Conservation (phyloP, 2,329 filamentous ascomycete species). For the Nothomitra cinnamomea region DNA sequence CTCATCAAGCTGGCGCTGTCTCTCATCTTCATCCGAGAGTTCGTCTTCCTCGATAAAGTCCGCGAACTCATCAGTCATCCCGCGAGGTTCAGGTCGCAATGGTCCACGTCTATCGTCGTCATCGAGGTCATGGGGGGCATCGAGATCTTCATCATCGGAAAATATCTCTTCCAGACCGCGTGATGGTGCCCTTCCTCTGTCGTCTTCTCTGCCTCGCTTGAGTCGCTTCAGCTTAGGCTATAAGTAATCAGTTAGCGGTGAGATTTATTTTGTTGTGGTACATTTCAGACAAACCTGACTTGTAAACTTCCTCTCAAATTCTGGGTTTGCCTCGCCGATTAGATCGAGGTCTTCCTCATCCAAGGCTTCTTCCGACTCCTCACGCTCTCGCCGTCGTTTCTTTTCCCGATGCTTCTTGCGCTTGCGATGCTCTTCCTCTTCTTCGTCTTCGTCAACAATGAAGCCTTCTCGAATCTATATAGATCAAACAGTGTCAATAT, state of each 20-base stretch:
- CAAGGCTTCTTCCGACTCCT: conserved; percentile 66
- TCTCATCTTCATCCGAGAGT: conserved; percentile 70
- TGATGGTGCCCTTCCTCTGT: conserved; percentile 41
- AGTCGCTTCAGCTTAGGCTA: conserved; percentile 90
- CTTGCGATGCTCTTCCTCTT: conserved; percentile 52
- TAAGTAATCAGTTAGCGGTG: background rate
- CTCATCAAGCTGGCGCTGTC: conserved; percentile 62
- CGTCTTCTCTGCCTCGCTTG: conserved; percentile 68
- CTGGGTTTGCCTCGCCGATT: conserved; percentile 68
- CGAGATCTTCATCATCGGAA: conserved; percentile 68
- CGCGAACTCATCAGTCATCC: conserved; percentile 63
- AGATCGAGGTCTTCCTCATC: conserved; percentile 94
- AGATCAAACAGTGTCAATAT: conserved; percentile 10
- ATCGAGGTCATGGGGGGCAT: conserved; percentile 21
- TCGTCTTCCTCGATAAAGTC: conserved; percentile 97
- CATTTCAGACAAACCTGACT: conserved; percentile 41
- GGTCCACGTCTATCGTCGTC: conserved; percentile 29
- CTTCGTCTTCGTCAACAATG: conserved; percentile 84
- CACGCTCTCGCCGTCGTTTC: conserved; percentile 63
- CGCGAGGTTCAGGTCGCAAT: conserved; percentile 32
- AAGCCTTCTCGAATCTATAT: conserved; percentile 76
- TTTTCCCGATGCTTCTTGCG: conserved; percentile 45
- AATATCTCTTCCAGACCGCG: conserved; percentile 85
- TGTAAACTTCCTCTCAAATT: conserved; percentile 47
- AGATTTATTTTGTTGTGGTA: background rate